Evolutionary conservation across 1,284 basidiomycete species (phyloP).

Genomic region (Porodaedalea pini): DNA sequence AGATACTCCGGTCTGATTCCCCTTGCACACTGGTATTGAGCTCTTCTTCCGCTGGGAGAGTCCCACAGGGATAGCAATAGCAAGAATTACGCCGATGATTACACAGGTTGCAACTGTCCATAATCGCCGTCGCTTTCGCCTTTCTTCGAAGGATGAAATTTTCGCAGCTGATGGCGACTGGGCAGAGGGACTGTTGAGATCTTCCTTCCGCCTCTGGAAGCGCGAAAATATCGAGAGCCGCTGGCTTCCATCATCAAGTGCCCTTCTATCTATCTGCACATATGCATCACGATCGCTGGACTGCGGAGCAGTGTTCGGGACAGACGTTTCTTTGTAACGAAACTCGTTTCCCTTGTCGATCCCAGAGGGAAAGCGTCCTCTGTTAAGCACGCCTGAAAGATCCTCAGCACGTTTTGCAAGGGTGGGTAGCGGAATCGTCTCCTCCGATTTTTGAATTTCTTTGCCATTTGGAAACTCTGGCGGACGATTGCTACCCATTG

Average conservation of each 20-base stretch:
- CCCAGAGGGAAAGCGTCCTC: constrained; percentile 48
- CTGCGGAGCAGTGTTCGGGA: not conserved
- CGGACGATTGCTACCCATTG: constrained; percentile 39
- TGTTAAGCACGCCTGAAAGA: constrained; percentile 47
- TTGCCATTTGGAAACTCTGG: constrained; percentile 34
- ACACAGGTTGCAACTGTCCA: constrained; percentile 33
- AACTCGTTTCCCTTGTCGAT: constrained; percentile 28
- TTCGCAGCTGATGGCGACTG: constrained; percentile 11
- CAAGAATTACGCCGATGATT: constrained; percentile 36
- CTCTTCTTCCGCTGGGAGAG: constrained; percentile 33
- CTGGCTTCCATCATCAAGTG: constrained; percentile 9
- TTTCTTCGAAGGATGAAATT: constrained; percentile 14
- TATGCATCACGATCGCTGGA: constrained; percentile 12
- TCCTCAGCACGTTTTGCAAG: constrained; percentile 50
- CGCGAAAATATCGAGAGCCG: constrained; percentile 4
- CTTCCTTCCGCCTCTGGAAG: constrained; percentile 8
- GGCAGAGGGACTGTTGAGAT: not conserved
- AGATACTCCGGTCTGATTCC: constrained; percentile 41
- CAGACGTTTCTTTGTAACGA: constrained; percentile 7
- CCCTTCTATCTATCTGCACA: constrained; percentile 11
- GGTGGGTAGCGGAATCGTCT: constrained; percentile 44
- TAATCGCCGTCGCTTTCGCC: constrained; percentile 31
- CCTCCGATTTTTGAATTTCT: constrained; percentile 42
- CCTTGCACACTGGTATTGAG: constrained; percentile 33
- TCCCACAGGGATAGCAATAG: constrained; percentile 38